Percentiles rank a stretch among this genome's conserved stretches.
phyloP scores from a whole-genome alignment of 2,329 filamentous ascomycete genomes.

The Aspergillus luchuensis region DNA sequence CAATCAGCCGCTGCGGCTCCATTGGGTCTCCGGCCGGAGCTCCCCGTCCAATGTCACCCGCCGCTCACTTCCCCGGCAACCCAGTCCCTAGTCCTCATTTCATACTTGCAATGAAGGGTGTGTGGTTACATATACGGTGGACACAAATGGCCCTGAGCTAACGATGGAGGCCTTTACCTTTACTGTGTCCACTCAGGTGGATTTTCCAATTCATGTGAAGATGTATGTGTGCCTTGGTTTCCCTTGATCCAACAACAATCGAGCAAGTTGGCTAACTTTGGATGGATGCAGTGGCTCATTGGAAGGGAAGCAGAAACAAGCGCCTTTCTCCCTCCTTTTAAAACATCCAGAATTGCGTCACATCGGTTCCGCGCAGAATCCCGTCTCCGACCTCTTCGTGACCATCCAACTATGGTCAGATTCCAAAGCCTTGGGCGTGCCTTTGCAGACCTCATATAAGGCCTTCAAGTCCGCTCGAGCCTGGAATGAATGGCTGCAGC shows the following conservation, averaged over 20 bases:
- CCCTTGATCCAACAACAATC: not conserved
- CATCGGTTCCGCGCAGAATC: conserved; percentile 80
- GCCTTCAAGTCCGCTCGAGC: conserved; percentile 71
- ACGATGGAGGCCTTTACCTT: conserved; percentile 95
- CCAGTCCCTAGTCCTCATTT: not conserved
- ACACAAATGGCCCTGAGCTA: not conserved
- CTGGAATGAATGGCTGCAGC: conserved; percentile 95
- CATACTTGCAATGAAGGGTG: conserved; percentile 16
- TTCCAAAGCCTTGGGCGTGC: conserved; percentile 90
- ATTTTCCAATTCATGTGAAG: conserved; percentile 67
- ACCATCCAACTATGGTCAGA: conserved; percentile 94
- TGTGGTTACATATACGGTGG: conserved; percentile 1
- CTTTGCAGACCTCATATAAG: conserved; percentile 90
- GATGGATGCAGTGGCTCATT: conserved; percentile 62
- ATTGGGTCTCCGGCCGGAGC: conserved; percentile 11
- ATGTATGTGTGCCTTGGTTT: conserved; percentile 54
- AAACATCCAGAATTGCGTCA: conserved; percentile 79
- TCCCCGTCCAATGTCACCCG: not conserved
- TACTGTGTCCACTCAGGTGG: conserved; percentile 81
- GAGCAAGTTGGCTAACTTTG: conserved; percentile 5
- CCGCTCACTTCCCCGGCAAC: not conserved
- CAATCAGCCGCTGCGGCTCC: conserved; percentile 15
- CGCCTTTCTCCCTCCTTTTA: conserved; percentile 76
- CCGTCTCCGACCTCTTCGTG: conserved; percentile 85
- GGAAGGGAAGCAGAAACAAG: conserved; percentile 74